Percentiles rank a stretch among this genome's conserved stretches.
These are phyloP conservation scores for Penicillium pulvis DNA, from an alignment of 495 filamentous ascomycete genomes.

Conservation along the genomic window DNA sequence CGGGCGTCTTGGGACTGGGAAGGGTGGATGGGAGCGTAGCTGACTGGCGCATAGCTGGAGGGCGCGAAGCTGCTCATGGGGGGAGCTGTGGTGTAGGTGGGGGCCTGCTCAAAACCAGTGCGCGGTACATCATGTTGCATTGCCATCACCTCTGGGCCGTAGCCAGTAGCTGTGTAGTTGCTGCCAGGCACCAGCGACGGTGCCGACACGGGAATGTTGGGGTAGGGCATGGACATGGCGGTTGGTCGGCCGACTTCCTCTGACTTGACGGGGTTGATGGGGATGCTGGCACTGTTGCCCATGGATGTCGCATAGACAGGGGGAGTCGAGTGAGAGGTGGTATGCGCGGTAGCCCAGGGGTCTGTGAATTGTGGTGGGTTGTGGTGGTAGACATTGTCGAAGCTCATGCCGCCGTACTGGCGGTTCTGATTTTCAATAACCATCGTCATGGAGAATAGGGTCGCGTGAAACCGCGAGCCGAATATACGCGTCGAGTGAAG, in stretches of 20 bases:
- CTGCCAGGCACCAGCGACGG: slow-evolving; percentile 69
- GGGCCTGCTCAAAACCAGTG: slow-evolving; percentile 56
- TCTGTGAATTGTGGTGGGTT: slow-evolving; percentile 87
- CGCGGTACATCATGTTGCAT: slow-evolving; percentile 68
- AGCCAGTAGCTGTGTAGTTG: slow-evolving; percentile 66
- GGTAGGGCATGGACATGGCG: slow-evolving; percentile 72
- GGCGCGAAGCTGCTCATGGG: slow-evolving; percentile 67
- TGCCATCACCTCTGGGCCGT: slow-evolving; percentile 71
- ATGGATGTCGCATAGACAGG: slow-evolving; percentile 59
- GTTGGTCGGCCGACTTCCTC: slow-evolving; percentile 61
- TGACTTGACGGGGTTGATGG: slow-evolving; percentile 55
- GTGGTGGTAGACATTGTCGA: slow-evolving; percentile 75
- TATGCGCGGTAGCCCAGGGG: slow-evolving; percentile 71
- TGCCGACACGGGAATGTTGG: slow-evolving; percentile 69
- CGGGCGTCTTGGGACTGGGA: slow-evolving; percentile 63
- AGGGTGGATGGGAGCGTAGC: slow-evolving; percentile 56
- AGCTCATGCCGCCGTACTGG: slow-evolving; percentile 76
- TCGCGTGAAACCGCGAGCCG: slow-evolving; percentile 19
- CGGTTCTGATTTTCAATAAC: slow-evolving; percentile 87
- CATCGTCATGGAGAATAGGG: slow-evolving; percentile 68
- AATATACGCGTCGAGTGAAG: slow-evolving; percentile 8
- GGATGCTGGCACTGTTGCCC: slow-evolving; percentile 58
- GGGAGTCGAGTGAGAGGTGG: slow-evolving; percentile 57
- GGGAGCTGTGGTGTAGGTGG: slow-evolving; percentile 68
- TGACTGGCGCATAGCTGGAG: slow-evolving; percentile 52